phyloP scores from a whole-genome alignment of 495 filamentous ascomycete species.

The Lepidopterella palustris region DNA sequence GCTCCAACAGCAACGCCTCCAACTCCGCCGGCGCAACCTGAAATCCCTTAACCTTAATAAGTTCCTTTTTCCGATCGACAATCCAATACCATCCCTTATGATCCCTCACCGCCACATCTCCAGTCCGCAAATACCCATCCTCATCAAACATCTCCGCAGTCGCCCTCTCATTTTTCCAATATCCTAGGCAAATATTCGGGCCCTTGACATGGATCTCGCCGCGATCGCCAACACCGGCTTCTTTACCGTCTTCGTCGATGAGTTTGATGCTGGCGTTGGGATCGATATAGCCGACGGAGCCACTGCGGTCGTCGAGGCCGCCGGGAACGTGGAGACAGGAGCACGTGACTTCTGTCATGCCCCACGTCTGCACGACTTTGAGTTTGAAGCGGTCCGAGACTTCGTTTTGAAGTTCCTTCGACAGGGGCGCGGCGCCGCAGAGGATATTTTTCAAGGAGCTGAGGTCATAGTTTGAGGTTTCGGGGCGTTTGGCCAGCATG shows the following conservation, averaged over 20 bases:
- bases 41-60: slow-evolving; percentile 43
- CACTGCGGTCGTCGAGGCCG: slow-evolving; percentile 31
- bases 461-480: slow-evolving; percentile 34
- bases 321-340: slow-evolving; percentile 35
- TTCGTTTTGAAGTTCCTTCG: slow-evolving; percentile 37
- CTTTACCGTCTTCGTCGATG: slow-evolving; percentile 34
- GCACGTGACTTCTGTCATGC: slow-evolving; percentile 39
- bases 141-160: slow-evolving; percentile 35
- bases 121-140: slow-evolving; percentile 36
- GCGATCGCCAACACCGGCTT: slow-evolving; percentile 33
- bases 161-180: slow-evolving; percentile 37
- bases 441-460: slow-evolving; percentile 35
- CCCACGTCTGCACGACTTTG: slow-evolving; percentile 37
- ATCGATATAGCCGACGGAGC: slow-evolving; percentile 35
- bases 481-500: slow-evolving; percentile 39
- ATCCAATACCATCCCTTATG: slow-evolving; percentile 38
- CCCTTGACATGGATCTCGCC: slow-evolving; percentile 38
- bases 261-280: slow-evolving; percentile 35
- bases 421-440: slow-evolving; percentile 39
- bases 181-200: slow-evolving; percentile 39
- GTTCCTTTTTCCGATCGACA: slow-evolving; percentile 41
- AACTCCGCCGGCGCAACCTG: slow-evolving; percentile 47
- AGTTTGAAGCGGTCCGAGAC: slow-evolving; percentile 30
- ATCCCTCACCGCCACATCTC: slow-evolving; percentile 35
- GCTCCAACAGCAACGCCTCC: slow-evolving; percentile 41